These are phyloP conservation scores for Hypomyces perniciosus DNA, from an alignment of 2,329 filamentous ascomycete species.

Conservation along the genomic window DNA sequence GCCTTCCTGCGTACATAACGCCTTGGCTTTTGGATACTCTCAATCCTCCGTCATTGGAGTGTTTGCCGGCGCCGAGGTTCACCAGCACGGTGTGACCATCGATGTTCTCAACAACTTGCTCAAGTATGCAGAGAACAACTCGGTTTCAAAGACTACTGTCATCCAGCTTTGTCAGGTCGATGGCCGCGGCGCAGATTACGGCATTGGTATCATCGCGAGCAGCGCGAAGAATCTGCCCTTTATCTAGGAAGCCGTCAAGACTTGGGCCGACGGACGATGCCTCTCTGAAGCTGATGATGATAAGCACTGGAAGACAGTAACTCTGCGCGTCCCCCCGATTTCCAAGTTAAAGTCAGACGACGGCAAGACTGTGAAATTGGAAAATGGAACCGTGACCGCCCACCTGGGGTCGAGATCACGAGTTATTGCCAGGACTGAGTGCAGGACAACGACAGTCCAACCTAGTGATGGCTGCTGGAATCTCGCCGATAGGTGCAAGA, in stretches of 20 bases:
- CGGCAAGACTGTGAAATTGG: conserved; percentile 5
- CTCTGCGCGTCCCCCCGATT: conserved; percentile 11
- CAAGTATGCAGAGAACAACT: conserved; percentile 6
- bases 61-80: conserved; percentile 16
- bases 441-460: conserved; percentile 12
- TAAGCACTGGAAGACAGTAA: conserved; percentile 13
- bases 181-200: conserved; percentile 20
- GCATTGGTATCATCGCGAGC: conserved; percentile 23
- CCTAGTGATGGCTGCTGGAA: conserved; percentile 25
- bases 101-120: conserved; percentile 14
- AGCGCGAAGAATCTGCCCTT: conserved; percentile 19
- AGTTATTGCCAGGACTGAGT: neutral
- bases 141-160: conserved; percentile 13
- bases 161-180: conserved; percentile 24
- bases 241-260: conserved; percentile 18
- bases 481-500: conserved; percentile 27
- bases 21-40: conserved; percentile 10
- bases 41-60: conserved; percentile 15
- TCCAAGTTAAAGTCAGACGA: neutral
- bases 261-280: conserved; percentile 4
- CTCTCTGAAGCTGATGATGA: conserved; percentile 6
- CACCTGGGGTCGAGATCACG: neutral
- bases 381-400: neutral
- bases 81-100: conserved; percentile 15
- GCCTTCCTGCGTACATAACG: conserved; percentile 9